Base-by-base conservation (phyloP, 2,329 filamentous ascomycete species). In the Rutstroemia sp. region DNA sequence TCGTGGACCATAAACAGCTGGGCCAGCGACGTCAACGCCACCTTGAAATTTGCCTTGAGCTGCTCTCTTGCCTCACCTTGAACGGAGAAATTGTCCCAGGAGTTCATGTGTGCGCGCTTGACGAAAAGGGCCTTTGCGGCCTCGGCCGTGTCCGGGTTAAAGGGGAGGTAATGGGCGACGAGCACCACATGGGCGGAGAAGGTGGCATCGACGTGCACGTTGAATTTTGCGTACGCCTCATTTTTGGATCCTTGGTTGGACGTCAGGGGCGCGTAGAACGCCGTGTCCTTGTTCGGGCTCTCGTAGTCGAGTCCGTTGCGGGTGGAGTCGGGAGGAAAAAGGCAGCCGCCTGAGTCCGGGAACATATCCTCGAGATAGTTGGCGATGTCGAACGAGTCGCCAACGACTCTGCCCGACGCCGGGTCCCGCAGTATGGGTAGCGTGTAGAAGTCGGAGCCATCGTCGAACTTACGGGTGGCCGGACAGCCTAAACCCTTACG, bases 381-480 rank as follows among this genome's bases (percentile, higher is more conserved):
- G 6, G 83, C 84, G 58, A 87, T 87, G 52, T 86, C 83, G 64
- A 85, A 84, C 2, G 82, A 81, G 69, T 87, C 84, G 5, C 83
- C 83, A 2, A 86, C 55, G 0, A 72, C 51, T 0, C 68, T 58
- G 5, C 63, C 65, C 0, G 74, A 77, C 18, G 63, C 55, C 0
- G 71, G 66, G 51, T 85, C 79, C 1, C 71, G 62, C 21, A 86
- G 67, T 44, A 85, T 73, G 1, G 84, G 83, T 0, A 87, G 74
- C 2, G 83, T 87, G 69, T 75, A 75, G 70, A 75, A 86, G 63
- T 83, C 79, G 37, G 70, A 72, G 44, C 81, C 82, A 62, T 86
- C 77, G 59, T 73, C 73, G 56, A 78, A 76, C 58, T 78, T 79
- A 63, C 83, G 81, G 19, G 72, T 73, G 1, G 82, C 69, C 0